Conservation (phyloP, 345 rosid genomes). For the Turnera subulata region DNA sequence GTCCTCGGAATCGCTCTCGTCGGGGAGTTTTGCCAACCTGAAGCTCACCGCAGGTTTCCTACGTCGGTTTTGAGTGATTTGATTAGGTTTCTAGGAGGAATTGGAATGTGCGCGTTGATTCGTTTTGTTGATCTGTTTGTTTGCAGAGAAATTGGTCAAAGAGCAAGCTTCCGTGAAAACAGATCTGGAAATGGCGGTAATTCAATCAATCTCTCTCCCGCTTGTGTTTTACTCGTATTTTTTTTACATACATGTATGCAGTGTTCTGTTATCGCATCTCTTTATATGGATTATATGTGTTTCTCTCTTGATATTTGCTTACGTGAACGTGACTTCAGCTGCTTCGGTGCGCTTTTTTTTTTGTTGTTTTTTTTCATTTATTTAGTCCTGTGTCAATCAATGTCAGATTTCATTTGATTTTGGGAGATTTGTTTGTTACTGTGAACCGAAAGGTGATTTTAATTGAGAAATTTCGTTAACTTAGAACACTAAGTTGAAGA, state of each 20-base stretch:
- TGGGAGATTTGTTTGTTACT: constrained; percentile 1
- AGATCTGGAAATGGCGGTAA: constrained; percentile 88
- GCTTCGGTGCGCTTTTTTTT: too few relatives aligned
- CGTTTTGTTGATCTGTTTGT: constrained; percentile 20
- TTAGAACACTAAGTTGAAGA: constrained; percentile 80
- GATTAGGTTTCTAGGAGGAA: not conserved
- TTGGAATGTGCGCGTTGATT: constrained; percentile 19
- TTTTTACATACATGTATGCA: not conserved
- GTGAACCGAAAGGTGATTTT: constrained; percentile 10
- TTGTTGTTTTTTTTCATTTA: not conserved
- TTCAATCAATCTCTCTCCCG: constrained; percentile 3
- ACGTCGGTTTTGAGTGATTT: not conserved
- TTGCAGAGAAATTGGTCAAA: constrained; percentile 76
- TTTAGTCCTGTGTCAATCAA: not conserved
- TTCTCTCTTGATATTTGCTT: too few relatives aligned
- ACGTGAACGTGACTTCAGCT: too few relatives aligned
- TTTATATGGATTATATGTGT: too few relatives aligned
- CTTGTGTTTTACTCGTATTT: not conserved
- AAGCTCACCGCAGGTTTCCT: constrained; percentile 80
- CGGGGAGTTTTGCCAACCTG: constrained; percentile 69
- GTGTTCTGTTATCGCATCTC: too few relatives aligned
- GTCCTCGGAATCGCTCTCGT: constrained; percentile 44
- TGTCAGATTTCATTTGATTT: too few relatives aligned
- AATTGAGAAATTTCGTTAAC: constrained; percentile 11
- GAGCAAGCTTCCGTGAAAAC: constrained; percentile 85